These are phyloP conservation scores for Teratosphaeria zuluensis DNA, from an alignment of 2,329 filamentous ascomycete genomes.

Conservation along the genomic window DNA sequence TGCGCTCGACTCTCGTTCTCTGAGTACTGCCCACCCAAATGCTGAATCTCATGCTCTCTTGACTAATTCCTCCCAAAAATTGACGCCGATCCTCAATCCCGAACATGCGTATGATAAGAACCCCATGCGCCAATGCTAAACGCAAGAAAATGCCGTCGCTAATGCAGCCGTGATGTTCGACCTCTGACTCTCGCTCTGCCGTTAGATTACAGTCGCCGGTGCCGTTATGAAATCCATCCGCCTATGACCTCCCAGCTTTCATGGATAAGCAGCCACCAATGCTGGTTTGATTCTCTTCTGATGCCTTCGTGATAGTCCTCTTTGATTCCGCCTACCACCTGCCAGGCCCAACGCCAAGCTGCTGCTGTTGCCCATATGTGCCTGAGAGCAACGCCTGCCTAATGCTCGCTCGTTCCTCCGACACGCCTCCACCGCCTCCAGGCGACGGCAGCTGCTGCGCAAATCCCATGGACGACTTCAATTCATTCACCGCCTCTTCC, in stretches of 20 bases:
- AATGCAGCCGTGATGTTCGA: not conserved
- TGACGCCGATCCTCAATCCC: not conserved
- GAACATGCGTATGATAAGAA: not conserved
- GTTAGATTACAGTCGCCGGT: too few species aligned
- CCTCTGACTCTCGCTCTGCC: too few species aligned
- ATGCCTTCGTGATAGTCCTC: not conserved
- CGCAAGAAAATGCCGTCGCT: not conserved
- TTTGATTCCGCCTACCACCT: conserved; percentile 2
- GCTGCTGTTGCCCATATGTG: conserved; percentile 37
- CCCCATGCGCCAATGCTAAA: not conserved
- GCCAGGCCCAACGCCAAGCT: conserved; percentile 48
- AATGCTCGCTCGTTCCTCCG: conserved; percentile 36
- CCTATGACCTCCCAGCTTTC: not conserved
- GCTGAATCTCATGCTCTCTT: not conserved
- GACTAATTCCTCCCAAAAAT: not conserved
- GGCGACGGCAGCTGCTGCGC: conserved; percentile 42
- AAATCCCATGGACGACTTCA: conserved; percentile 69
- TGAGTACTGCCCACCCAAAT: not conserved
- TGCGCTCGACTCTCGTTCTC: too few species aligned
- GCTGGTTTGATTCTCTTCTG: not conserved
- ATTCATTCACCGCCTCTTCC: conserved; percentile 66
- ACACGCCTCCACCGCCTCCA: conserved; percentile 14
- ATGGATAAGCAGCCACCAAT: not conserved
- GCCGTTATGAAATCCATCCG: not conserved
- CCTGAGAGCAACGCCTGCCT: conserved; percentile 37